Conservation (phyloP, 2,329 filamentous ascomycete genomes). For the Elsinoe ampelina region DNA sequence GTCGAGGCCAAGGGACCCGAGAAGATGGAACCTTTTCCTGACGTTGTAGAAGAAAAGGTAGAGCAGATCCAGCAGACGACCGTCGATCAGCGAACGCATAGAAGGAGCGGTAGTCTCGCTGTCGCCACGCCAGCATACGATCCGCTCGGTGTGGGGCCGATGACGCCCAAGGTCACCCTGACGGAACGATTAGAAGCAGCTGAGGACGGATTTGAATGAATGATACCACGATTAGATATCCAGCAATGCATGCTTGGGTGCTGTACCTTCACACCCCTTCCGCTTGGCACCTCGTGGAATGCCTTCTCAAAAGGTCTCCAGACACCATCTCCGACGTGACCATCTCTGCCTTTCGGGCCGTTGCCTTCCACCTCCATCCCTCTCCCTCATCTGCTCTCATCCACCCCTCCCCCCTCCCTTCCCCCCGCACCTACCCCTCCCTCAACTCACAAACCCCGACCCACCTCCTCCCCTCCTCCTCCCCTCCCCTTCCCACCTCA, state of each 20-base stretch:
- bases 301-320: too few species aligned
- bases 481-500: background rate
- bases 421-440: background rate
- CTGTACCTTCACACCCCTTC: too few species aligned
- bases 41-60: slow-evolving; percentile 19
- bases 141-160: slow-evolving; percentile 24
- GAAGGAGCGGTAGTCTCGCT: slow-evolving; percentile 35
- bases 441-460: slow-evolving; percentile 1
- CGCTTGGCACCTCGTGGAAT: too few species aligned
- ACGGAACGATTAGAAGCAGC: background rate
- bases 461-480: slow-evolving; percentile 7
- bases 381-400: slow-evolving; percentile 37
- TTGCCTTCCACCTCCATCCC: slow-evolving; percentile 17
- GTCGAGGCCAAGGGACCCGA: slow-evolving; percentile 37
- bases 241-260: too few species aligned
- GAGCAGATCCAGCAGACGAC: slow-evolving; percentile 28
- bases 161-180: slow-evolving; percentile 5
- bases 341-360: too few species aligned
- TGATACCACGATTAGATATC: slow-evolving; percentile 25
- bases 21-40: slow-evolving; percentile 29
- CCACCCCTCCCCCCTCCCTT: slow-evolving; percentile 31
- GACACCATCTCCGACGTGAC: too few species aligned
- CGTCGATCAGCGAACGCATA: slow-evolving; percentile 26
- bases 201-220: slow-evolving; percentile 9
- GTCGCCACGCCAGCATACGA: slow-evolving; percentile 21